These are phyloP conservation scores for Camelina laxa DNA, from an alignment of 345 rosid genomes.

Conservation along the genomic window DNA sequence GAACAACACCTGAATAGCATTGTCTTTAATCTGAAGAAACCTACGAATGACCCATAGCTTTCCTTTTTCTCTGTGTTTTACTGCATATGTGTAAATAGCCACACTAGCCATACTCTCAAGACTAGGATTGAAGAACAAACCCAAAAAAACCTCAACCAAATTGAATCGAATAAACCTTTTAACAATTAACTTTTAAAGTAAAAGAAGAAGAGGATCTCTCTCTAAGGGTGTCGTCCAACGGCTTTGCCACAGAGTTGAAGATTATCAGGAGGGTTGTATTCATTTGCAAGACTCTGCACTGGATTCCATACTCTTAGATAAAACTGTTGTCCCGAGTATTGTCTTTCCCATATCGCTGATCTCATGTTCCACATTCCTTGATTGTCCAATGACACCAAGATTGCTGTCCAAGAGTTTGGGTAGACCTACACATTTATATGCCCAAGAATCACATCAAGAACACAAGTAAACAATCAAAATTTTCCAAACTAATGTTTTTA, in stretches of 20 bases:
- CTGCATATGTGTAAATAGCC: constrained; percentile 15
- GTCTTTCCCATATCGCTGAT: constrained; percentile 90
- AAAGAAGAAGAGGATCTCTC: constrained; percentile 9
- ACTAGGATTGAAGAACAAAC: constrained; percentile 32
- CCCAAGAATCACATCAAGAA: constrained; percentile 2
- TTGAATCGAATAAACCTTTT: not conserved
- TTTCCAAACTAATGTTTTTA: not conserved
- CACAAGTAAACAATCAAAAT: not conserved
- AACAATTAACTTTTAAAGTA: constrained; percentile 9
- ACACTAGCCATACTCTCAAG: constrained; percentile 52
- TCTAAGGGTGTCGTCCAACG: constrained; percentile 53
- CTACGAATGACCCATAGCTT: constrained; percentile 18
- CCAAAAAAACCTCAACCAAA: constrained; percentile 1
- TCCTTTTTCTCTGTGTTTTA: not conserved
- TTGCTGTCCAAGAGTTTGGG: constrained; percentile 83
- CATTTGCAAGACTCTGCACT: constrained; percentile 63
- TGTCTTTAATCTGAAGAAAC: constrained; percentile 10
- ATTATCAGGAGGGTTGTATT: constrained; percentile 78
- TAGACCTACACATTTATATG: constrained; percentile 62
- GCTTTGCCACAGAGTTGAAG: constrained; percentile 87
- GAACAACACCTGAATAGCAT: not conserved
- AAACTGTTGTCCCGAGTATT: constrained; percentile 85
- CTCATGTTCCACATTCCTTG: constrained; percentile 99
- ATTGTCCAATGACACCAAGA: constrained; percentile 83
- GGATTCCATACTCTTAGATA: constrained; percentile 78